Evolutionary conservation across 305 asterid species (phyloP).

Genomic region (Ajuga reptans): DNA sequence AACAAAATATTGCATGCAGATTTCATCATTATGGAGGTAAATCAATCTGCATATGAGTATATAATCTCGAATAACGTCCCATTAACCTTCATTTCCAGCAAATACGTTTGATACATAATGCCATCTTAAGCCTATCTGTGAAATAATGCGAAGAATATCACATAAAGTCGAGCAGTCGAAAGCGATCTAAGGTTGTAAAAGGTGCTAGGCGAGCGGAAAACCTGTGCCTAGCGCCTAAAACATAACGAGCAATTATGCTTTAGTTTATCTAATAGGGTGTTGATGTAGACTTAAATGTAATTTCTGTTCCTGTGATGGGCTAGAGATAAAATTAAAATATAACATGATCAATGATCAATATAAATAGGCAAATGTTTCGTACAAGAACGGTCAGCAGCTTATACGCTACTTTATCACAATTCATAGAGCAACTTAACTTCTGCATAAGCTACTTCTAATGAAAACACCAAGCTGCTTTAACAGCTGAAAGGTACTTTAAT

Average conservation of each 20-base stretch:
- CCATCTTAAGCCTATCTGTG: neutral
- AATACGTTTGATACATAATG: neutral
- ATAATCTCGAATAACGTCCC: neutral
- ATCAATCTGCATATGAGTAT: neutral
- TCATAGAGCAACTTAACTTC: neutral
- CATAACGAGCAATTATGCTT: neutral
- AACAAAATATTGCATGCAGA: neutral
- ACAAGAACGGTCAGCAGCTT: neutral
- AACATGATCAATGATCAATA: neutral
- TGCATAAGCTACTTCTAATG: neutral
- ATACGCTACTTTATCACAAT: neutral
- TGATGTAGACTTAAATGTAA: neutral
- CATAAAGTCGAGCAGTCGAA: neutral
- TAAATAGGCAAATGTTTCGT: neutral
- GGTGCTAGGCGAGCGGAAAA: no score
- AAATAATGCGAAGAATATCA: neutral
- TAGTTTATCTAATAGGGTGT: neutral
- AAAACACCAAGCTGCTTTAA: neutral
- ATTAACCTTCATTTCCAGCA: neutral
- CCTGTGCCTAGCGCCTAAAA: neutral
- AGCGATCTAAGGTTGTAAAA: no score
- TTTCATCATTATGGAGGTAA: neutral
- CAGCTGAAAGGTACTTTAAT: neutral
- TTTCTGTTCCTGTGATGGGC: neutral
- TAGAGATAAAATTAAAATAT: neutral